Evolutionary conservation across 2,329 filamentous ascomycete genomes (phyloP), one percentile per base, ranked within the genome.

Genomic region (Hymenoscyphus infarciens): DNA sequence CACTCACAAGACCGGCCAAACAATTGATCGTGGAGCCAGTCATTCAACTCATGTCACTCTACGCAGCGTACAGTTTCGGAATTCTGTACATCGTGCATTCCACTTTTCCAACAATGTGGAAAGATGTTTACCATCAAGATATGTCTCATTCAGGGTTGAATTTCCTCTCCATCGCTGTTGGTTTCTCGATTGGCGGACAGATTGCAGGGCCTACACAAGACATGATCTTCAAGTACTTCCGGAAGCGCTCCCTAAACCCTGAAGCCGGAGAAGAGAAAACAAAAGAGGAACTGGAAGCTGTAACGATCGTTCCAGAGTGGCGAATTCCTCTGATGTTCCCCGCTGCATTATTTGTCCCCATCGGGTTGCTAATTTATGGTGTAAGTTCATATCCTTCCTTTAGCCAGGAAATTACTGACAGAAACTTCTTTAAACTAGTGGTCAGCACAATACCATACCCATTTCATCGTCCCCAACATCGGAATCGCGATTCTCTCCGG

Each of bases 21-120:
- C 75, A 85, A 68, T 75, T 85, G 4, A 27, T 77, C 7, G 77
- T 79, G 2, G 82, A 83, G 55, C 74, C 79, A 1, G 82, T 84
- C 59, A 75, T 85, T 15, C 77, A 82, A 68, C 72, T 79, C 7
- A 74, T 84, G 7, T 77, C 81, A 1, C 66, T 82, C 15, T 83
- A 83, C 70, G 78, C 82, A 67, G 75, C 78, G 22, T 73, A 80
- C 35, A 71, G 79, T 10, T 83, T 83, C 65, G 81, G 82, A 5
- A 76, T 80, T 59, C 75, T 83, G 22, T 84, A 82, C 68, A 73
- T 84, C 5, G 77, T 79, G 52, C 78, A 88, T 0, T 82, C 83
- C 0, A 87, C 82, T 1, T 87, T 87, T 65, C 81, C 86, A 0
- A 68, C 73, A 0, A 75, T 89, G 1, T 89, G 84, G 83, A 77